Evolutionary conservation across 148 eudicot genomes (phyloP), one percentile per base, ranked within the genome.

Genomic region (Camellia lanceoleosa): DNA sequence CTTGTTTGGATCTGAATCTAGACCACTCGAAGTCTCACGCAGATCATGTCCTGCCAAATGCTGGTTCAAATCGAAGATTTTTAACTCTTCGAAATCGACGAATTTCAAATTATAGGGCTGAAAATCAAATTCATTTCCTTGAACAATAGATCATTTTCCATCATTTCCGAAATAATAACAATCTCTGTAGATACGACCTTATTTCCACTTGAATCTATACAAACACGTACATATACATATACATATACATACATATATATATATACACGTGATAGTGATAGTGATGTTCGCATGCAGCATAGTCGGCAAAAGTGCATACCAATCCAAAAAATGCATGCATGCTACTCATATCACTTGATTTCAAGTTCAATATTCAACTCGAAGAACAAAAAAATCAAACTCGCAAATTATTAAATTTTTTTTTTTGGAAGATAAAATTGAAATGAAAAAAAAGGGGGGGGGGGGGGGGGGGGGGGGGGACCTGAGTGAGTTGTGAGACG

Each of bases 1-100:
- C 85, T 88, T 86, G 87, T 87, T 90, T 86, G 91, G 89, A 86
- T 88, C 89, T 77, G 80, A 74, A 88, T 88, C 97, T 92, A 87
- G 88, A 84, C 92, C 94, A 82, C 91, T 81, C 77, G 85, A 81
- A 74, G 73, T 78, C 59, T 80, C 85, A 77, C 86, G 78, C 58
- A 75, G 68, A 38, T 80, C 89, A 82, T 79, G 88, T 78, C 88
- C 90, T 51, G 89, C 87, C 87, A 88, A 85, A 86, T 87, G 88
- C 97, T 93, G 88, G 79, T 83, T 76, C 84, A 80, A 79, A 75
- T 81, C 65, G 71, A 82, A 87, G 61, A 70, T 71, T 74, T 1
- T 77, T 81, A 82, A 76, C 82, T 20, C 77, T 72, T 76, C 68
- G 70, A 46, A 80, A 20, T 30, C 20, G 44, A 82, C 82, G 52